These are phyloP conservation scores for Neonothopanus nambi DNA, from an alignment of 1,284 basidiomycete genomes.

Conservation along the genomic window DNA sequence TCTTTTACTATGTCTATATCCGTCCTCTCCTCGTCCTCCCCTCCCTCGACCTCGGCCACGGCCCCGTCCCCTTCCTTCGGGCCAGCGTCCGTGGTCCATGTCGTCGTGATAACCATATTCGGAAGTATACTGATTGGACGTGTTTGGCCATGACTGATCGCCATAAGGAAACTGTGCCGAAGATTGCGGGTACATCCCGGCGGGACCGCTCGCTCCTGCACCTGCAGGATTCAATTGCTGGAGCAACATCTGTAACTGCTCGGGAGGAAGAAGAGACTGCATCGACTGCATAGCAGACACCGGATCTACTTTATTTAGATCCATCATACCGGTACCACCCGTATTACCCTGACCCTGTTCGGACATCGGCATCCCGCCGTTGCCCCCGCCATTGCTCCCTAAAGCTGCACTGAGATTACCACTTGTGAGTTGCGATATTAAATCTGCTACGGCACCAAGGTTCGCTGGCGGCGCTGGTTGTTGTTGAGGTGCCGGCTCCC, in stretches of 20 bases:
- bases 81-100: constrained; percentile 37
- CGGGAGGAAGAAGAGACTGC: constrained; percentile 44
- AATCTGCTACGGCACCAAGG: constrained; percentile 62
- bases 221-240: constrained; percentile 42
- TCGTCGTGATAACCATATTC: constrained; percentile 6
- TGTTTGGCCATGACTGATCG: constrained; percentile 1
- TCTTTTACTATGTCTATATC: constrained; percentile 76
- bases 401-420: constrained; percentile 28
- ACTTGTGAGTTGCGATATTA: constrained; percentile 64
- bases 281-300: constrained; percentile 39
- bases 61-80: constrained; percentile 44
- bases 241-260: constrained; percentile 65
- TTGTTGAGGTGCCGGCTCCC: constrained; percentile 21
- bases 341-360: constrained; percentile 2
- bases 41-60: constrained; percentile 55
- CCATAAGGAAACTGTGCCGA: constrained; percentile 2
- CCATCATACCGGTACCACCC: constrained; percentile 13
- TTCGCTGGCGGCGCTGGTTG: constrained; percentile 32
- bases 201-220: constrained; percentile 1
- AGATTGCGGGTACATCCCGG: constrained; percentile 20
- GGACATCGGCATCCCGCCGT: constrained; percentile 18
- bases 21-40: constrained; percentile 47
- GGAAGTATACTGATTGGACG: constrained; percentile 20
- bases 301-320: constrained; percentile 39
- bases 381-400: constrained; percentile 3